phyloP scores from a whole-genome alignment of 305 asterid genomes.

The Andrographis paniculata region DNA sequence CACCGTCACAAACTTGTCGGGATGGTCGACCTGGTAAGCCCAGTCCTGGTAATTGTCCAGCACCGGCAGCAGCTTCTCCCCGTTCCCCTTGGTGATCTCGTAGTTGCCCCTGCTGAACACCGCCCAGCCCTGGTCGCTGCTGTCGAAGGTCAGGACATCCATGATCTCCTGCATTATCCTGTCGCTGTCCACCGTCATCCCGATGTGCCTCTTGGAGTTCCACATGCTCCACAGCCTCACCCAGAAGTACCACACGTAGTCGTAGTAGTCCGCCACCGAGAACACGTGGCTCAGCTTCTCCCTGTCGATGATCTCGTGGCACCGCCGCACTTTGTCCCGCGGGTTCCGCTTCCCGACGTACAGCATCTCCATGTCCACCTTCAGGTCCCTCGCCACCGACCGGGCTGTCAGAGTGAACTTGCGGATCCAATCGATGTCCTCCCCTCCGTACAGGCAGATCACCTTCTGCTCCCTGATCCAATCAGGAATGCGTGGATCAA shows the following conservation, averaged over 20 bases:
- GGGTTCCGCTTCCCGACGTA: slow-evolving; percentile 78
- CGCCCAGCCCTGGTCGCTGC: slow-evolving; percentile 85
- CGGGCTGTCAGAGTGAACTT: slow-evolving; percentile 39
- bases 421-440: slow-evolving; percentile 77
- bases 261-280: slow-evolving; percentile 33
- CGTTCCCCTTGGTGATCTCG: slow-evolving; percentile 46
- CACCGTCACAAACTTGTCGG: slow-evolving; percentile 38
- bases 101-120: slow-evolving; percentile 50
- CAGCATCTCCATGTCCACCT: slow-evolving; percentile 62
- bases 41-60: slow-evolving; percentile 32
- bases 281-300: slow-evolving; percentile 58
- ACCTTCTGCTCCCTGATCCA: slow-evolving; percentile 46
- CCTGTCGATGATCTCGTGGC: slow-evolving; percentile 40
- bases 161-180: slow-evolving; percentile 55
- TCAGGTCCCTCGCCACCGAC: slow-evolving; percentile 32
- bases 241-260: slow-evolving; percentile 81
- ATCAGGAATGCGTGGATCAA: slow-evolving; percentile 44
- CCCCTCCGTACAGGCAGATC: slow-evolving; percentile 85
- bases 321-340: slow-evolving; percentile 46
- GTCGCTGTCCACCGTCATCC: slow-evolving; percentile 46
- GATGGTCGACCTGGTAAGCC: slow-evolving; percentile 33
- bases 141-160: slow-evolving; percentile 51
- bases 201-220: slow-evolving; percentile 70
- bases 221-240: slow-evolving; percentile 85
- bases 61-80: slow-evolving; percentile 28